Conservation (phyloP, 495 filamentous ascomycete species). For the Xylaria palmicola region DNA sequence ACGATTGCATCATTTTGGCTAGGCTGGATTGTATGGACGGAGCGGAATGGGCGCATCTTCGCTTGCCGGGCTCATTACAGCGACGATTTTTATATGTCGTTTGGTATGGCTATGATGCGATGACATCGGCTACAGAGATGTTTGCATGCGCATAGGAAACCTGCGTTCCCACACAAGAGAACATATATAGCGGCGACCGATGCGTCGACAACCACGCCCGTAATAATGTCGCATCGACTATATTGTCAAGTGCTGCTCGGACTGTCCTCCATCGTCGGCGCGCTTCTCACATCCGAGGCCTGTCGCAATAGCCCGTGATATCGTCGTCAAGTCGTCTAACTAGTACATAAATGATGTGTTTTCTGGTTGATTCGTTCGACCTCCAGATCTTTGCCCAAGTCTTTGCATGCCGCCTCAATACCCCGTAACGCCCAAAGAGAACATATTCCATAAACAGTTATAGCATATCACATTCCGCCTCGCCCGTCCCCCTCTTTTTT, state of each 20-base stretch:
- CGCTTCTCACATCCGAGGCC: not conserved
- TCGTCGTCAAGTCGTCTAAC: constrained; percentile 21
- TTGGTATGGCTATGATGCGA: not conserved
- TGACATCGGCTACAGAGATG: not conserved
- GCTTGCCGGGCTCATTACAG: not conserved
- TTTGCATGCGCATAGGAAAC: not conserved
- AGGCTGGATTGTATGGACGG: not conserved
- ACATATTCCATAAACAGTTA: constrained; percentile 19
- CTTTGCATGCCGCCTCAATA: not conserved
- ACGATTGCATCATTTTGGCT: constrained; percentile 16
- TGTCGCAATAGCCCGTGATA: constrained; percentile 16
- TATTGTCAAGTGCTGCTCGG: too few species aligned
- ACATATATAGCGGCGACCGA: too few species aligned
- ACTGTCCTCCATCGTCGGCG: not conserved
- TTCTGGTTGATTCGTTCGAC: constrained; percentile 3
- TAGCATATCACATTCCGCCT: constrained; percentile 21
- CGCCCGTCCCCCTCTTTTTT: constrained; percentile 7
- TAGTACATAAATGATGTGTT: constrained; percentile 9
- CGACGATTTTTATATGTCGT: not conserved
- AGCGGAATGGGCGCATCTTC: not conserved
- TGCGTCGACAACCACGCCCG: too few species aligned
- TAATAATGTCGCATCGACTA: too few species aligned
- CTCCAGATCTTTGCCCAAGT: constrained; percentile 1
- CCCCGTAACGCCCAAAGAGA: constrained; percentile 6
- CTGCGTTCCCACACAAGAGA: too few species aligned